phyloP scores from a whole-genome alignment of 192 early-diverging fungal species.

The Coemansia aciculifera region DNA sequence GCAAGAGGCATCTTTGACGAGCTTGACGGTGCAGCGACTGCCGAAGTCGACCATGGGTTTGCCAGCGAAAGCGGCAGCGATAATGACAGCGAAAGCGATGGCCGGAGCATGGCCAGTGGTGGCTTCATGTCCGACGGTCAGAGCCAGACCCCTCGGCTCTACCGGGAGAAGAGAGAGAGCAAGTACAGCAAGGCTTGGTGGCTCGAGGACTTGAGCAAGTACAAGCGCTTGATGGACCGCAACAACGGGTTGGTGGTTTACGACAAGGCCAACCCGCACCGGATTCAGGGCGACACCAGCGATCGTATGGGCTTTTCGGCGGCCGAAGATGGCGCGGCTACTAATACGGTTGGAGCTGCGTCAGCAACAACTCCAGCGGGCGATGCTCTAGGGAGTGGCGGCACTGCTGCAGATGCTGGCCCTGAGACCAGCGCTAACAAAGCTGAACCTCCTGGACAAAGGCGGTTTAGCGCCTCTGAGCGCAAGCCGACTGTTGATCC shows the following conservation, averaged over 20 bases:
- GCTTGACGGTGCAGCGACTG: constrained; percentile 14
- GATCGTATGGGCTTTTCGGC: constrained; percentile 10
- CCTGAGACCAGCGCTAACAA: background rate
- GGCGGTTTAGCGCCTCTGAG: background rate
- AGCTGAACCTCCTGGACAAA: background rate
- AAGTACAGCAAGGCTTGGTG: constrained; percentile 42
- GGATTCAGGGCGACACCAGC: constrained; percentile 45
- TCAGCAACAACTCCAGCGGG: background rate
- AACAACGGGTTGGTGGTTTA: constrained; percentile 53
- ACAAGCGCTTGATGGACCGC: constrained; percentile 55
- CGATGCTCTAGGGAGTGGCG: background rate
- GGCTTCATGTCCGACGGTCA: background rate
- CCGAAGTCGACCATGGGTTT: background rate
- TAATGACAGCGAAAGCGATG: background rate
- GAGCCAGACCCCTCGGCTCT: background rate
- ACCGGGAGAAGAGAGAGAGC: constrained; percentile 1
- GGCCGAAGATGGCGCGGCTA: background rate
- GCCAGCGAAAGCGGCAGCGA: constrained; percentile 2
- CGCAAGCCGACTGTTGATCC: background rate
- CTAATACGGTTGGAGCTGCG: background rate
- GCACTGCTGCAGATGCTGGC: background rate
- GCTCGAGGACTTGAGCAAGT: constrained; percentile 49
- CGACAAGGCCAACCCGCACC: constrained; percentile 56
- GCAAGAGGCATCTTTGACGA: constrained; percentile 48
- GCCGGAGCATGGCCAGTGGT: constrained; percentile 1